Conservation (phyloP, 257 asterid genomes). For the Thymus mandschuricus region DNA sequence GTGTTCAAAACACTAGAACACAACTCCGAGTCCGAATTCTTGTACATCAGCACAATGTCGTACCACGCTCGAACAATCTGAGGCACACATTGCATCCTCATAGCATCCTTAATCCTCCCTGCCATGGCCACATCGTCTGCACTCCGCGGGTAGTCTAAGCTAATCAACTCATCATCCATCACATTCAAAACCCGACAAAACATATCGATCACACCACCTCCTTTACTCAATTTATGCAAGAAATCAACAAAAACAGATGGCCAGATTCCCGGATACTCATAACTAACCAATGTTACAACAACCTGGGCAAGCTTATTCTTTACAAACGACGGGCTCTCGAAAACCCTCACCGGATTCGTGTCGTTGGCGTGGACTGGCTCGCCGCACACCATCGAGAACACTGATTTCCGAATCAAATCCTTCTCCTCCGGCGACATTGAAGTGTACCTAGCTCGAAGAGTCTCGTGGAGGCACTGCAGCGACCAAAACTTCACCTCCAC, state of each 20-base stretch:
- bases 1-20: constrained; percentile 78
- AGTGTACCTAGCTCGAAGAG: constrained; percentile 60
- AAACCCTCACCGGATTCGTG: constrained; percentile 47
- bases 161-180: constrained; percentile 84
- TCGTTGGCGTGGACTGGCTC: constrained; percentile 60
- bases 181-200: constrained; percentile 83
- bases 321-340: constrained; percentile 81
- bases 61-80: constrained; percentile 89
- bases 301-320: constrained; percentile 96
- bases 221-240: constrained; percentile 70
- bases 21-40: constrained; percentile 67
- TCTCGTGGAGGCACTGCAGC: constrained; percentile 83
- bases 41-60: constrained; percentile 61
- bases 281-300: constrained; percentile 73
- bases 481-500: constrained; percentile 96
- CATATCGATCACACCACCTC: constrained; percentile 82
- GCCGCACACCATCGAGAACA: constrained; percentile 72
- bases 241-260: constrained; percentile 84
- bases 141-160: constrained; percentile 78
- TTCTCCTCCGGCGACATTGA: constrained; percentile 75
- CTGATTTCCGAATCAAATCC: constrained; percentile 69
- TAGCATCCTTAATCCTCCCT: constrained; percentile 80
- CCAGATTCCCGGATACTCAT: constrained; percentile 86
- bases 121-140: constrained; percentile 68
- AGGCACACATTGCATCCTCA: constrained; percentile 88